phyloP scores from a whole-genome alignment of 257 asterid species.

The Ophiorrhiza pumila region DNA sequence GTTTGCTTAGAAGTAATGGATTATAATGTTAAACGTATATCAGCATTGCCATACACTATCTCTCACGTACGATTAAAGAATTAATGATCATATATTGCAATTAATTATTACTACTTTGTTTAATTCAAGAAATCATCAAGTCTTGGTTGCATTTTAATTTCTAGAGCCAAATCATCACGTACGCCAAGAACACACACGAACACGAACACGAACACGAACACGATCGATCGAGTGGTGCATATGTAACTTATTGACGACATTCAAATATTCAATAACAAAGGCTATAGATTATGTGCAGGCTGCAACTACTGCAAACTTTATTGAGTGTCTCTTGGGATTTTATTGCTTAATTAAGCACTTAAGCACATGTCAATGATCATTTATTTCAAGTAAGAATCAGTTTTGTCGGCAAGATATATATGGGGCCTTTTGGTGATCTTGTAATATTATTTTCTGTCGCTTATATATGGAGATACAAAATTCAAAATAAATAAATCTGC shows the following conservation, averaged over 20 bases:
- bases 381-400: not conserved
- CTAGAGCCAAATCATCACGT: not conserved
- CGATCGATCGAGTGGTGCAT: too few relatives aligned
- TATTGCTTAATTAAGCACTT: not conserved
- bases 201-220: too few relatives aligned
- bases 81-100: too few relatives aligned
- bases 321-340: not conserved
- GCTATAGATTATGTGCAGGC: not conserved
- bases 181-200: not conserved
- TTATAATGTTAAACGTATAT: too few relatives aligned
- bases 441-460: constrained; percentile 18
- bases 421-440: constrained; percentile 36
- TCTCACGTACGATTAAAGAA: too few relatives aligned
- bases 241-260: too few relatives aligned
- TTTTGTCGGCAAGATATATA: constrained; percentile 40
- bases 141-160: too few relatives aligned
- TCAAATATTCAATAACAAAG: too few relatives aligned
- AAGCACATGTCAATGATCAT: not conserved
- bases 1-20: not conserved
- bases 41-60: too few relatives aligned
- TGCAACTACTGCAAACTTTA: not conserved
- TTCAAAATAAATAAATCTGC: constrained; percentile 35
- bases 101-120: too few relatives aligned
- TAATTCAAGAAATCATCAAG: too few relatives aligned
- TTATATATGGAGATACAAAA: constrained; percentile 9